Percentiles rank a stretch among this genome's conserved stretches.
Conservation (phyloP, 75 land plant genomes). For the Picea sitchensis region DNA sequence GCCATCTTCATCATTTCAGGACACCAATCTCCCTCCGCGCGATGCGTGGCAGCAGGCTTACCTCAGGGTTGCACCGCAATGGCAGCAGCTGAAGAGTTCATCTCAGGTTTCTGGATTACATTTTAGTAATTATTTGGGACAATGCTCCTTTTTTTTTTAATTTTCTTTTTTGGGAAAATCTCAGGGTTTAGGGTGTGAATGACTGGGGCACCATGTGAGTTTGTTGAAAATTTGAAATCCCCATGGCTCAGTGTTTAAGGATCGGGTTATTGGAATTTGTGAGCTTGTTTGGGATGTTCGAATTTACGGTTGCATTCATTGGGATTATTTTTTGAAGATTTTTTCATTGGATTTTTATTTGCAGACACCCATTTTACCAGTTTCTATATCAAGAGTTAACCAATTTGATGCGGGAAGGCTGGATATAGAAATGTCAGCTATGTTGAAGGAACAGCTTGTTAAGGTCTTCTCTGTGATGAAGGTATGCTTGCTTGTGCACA, state of each 20-base stretch:
- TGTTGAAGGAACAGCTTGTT: conserved; percentile 91
- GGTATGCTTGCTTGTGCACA: conserved; percentile 37
- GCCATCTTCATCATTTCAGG: not conserved
- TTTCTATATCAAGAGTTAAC: conserved; percentile 82
- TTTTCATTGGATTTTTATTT: not conserved
- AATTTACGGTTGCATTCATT: not conserved
- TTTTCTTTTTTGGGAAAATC: not conserved
- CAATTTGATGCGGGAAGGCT: conserved; percentile 90
- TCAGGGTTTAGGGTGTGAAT: not conserved
- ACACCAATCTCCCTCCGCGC: conserved; percentile 10
- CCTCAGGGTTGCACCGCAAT: conserved; percentile 16
- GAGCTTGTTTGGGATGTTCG: not conserved
- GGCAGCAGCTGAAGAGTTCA: conserved; percentile 18
- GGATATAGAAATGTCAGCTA: conserved; percentile 95
- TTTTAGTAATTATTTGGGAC: not conserved
- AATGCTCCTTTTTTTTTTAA: not conserved
- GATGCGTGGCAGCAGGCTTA: conserved; percentile 33
- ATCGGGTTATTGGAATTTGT: not conserved
- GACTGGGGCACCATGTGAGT: not conserved
- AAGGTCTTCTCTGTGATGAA: conserved; percentile 91
- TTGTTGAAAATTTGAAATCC: not conserved
- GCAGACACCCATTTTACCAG: conserved; percentile 22
- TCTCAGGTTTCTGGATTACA: conserved; percentile 6
- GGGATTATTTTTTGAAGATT: not conserved
- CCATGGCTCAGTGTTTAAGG: not conserved